These are phyloP conservation scores for Aegilops sharonensis DNA, from an alignment of 176 grass and related monocot genomes.

Conservation along the genomic window DNA sequence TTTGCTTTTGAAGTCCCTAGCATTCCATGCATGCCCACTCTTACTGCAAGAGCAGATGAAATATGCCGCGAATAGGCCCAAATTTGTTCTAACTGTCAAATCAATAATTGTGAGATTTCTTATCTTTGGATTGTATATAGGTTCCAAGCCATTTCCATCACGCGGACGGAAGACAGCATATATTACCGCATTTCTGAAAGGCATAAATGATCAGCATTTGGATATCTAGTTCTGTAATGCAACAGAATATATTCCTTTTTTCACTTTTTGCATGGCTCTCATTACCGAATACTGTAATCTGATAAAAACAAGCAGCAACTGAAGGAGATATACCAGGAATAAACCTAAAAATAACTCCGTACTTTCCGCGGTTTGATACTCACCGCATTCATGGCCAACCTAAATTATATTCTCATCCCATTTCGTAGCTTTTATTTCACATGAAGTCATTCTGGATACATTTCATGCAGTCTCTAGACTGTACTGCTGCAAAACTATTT, in stretches of 20 bases:
- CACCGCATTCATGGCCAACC: background rate
- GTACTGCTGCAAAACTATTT: background rate
- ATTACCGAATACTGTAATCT: slow-evolving; percentile 15
- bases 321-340: slow-evolving; percentile 19
- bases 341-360: slow-evolving; percentile 18
- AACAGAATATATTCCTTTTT: slow-evolving; percentile 12
- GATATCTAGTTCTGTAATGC: slow-evolving; percentile 4
- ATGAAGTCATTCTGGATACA: slow-evolving; percentile 2
- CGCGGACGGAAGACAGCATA: background rate
- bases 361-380: background rate
- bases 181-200: background rate
- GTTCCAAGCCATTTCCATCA: slow-evolving; percentile 12
- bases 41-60: slow-evolving; percentile 25
- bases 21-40: background rate
- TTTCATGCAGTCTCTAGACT: background rate
- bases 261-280: slow-evolving; percentile 1
- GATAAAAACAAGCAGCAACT: background rate
- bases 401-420: background rate
- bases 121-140: slow-evolving; percentile 30
- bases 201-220: slow-evolving; percentile 5
- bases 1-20: slow-evolving; percentile 17
- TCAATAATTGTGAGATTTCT: slow-evolving; percentile 19
- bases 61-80: slow-evolving; percentile 35
- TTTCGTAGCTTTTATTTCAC: background rate
- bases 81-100: background rate